These are phyloP conservation scores for Colletotrichum eremochloae DNA, from an alignment of 2,329 filamentous ascomycete genomes.

Conservation along the genomic window DNA sequence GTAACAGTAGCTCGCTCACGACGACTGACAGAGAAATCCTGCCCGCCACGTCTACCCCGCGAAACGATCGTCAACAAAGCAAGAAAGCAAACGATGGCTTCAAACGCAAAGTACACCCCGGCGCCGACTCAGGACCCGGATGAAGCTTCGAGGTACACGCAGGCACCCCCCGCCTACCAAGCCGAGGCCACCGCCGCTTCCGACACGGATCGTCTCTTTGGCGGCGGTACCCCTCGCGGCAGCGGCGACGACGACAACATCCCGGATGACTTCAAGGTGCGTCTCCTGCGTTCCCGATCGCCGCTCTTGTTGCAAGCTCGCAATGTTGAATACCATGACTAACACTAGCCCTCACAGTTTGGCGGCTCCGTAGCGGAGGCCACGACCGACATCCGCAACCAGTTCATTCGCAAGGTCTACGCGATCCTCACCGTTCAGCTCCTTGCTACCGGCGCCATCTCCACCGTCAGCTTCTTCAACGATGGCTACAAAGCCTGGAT, in stretches of 20 bases:
- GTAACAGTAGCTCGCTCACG: neutral
- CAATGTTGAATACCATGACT: constrained; percentile 18
- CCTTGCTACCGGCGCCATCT: constrained; percentile 84
- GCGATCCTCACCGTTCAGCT: constrained; percentile 97
- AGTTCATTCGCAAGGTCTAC: constrained; percentile 98
- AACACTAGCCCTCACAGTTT: constrained; percentile 69
- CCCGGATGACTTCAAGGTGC: constrained; percentile 95
- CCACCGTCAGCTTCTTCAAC: constrained; percentile 89
- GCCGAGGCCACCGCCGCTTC: constrained; percentile 61
- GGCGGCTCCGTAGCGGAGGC: constrained; percentile 94
- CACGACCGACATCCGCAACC: constrained; percentile 94
- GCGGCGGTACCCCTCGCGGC: constrained; percentile 76
- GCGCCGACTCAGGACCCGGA: constrained; percentile 90
- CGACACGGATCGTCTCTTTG: constrained; percentile 69
- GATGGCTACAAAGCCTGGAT: constrained; percentile 86
- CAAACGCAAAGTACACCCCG: constrained; percentile 84
- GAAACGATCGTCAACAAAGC: neutral
- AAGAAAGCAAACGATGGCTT: constrained; percentile 67
- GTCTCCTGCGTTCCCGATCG: constrained; percentile 6
- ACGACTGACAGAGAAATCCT: neutral
- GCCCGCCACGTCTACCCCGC: neutral
- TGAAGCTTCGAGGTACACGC: constrained; percentile 76
- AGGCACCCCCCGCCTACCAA: constrained; percentile 87
- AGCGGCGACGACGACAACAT: constrained; percentile 93
- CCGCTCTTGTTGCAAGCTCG: neutral